phyloP scores from a whole-genome alignment of 805 yeast genomes.

The Wickerhamomyces chambardii region DNA sequence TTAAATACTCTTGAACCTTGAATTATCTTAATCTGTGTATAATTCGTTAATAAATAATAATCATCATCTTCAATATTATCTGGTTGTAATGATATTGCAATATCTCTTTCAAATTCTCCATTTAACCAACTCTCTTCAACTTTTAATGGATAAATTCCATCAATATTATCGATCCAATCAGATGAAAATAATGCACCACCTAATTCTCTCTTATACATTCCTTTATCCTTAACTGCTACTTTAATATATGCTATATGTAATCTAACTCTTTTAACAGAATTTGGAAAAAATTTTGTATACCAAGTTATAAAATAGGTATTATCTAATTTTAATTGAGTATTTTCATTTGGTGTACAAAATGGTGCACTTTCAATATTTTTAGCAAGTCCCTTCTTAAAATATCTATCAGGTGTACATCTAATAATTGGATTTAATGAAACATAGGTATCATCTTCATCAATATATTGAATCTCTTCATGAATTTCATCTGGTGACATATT shows the following conservation, averaged over 20 bases:
- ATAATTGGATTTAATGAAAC: slow-evolving; percentile 67
- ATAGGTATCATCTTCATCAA: slow-evolving; percentile 69
- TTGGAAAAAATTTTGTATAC: slow-evolving; percentile 59
- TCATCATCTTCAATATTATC: slow-evolving; percentile 57
- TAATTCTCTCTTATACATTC: slow-evolving; percentile 39
- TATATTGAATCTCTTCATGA: slow-evolving; percentile 42
- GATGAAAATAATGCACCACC: slow-evolving; percentile 49
- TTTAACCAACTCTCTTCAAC: slow-evolving; percentile 58
- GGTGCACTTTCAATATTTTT: slow-evolving; percentile 56
- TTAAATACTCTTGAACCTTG: slow-evolving; percentile 31
- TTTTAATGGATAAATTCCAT: slow-evolving; percentile 59
- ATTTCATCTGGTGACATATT: slow-evolving; percentile 57
- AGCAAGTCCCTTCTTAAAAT: slow-evolving; percentile 54
- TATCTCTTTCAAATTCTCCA: slow-evolving; percentile 41
- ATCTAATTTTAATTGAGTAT: slow-evolving; percentile 45
- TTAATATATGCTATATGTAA: slow-evolving; percentile 59
- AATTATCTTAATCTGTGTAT: slow-evolving; percentile 37
- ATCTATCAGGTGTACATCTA: slow-evolving; percentile 78
- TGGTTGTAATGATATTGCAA: slow-evolving; percentile 69
- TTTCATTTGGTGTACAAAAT: slow-evolving; percentile 77
- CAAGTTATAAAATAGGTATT: slow-evolving; percentile 71
- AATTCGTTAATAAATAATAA: slow-evolving; percentile 42
- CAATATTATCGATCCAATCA: slow-evolving; percentile 58
- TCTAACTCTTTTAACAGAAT: slow-evolving; percentile 50
- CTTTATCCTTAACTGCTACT: slow-evolving; percentile 46